Base-by-base conservation (phyloP, 108 stramenopile species). In the Schizochytrium sp. region DNA sequence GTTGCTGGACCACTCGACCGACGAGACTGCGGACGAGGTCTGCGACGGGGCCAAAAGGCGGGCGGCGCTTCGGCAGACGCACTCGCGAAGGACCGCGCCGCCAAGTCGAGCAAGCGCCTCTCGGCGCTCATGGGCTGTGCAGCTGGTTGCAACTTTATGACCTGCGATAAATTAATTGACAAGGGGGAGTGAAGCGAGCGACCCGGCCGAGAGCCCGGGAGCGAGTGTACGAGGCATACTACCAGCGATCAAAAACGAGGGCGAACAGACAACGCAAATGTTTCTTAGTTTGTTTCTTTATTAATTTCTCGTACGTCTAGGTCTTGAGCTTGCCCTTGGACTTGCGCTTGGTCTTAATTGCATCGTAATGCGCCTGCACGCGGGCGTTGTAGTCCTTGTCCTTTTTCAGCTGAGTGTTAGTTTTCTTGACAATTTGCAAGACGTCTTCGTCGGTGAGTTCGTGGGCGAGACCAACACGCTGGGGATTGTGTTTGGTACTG, bases 391-490 rank as follows among this genome's bases (percentile, higher is more conserved):
- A 89, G 21, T 53, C 76, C 90, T 97, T 97, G 89, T 96, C 95
- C 19, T 94, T 95, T 89, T 97, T 97, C 91, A 97, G 96, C 89
- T 99, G 98, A 60, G 95, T 93, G 72, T 97, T 95, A 4, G 99
- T 99, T 91, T 98, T 98, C 55, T 95, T 94, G 34, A 98, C 97
- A 88, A 99, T 95, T 91, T 99, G 99, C 5, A 99, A 95, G 23
- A 99, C 99, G 93, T 99, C 99, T 92, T 99, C 97, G 92, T 99
- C 99, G 47, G 93, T 91, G 69, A 99, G 91, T 10, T 88, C 91
- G 91, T 99, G 99, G 55, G 87, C 91, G 63, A 98, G 90, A 48
- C 99, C 99, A 91, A 97, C 97, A 44, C 97, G 94, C 92, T 99
- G 98, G 6, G 99, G 99, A 14, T 95, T 92, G 88, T 98, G 98